Percentiles rank a stretch among this genome's conserved stretches.
These are phyloP conservation scores for Vinca minor DNA, from an alignment of 257 asterid genomes.

Conservation along the genomic window DNA sequence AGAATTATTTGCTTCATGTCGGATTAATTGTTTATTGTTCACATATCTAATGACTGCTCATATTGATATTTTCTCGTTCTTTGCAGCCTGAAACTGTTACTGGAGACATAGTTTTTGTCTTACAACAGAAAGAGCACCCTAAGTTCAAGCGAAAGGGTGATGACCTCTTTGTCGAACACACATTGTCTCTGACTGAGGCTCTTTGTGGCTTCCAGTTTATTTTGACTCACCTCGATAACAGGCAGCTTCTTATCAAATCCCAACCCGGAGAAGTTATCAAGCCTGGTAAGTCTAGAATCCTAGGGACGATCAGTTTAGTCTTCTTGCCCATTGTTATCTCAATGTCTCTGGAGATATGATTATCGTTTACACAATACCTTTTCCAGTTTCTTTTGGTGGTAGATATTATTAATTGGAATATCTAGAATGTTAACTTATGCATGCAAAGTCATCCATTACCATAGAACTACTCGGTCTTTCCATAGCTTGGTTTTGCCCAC, in stretches of 20 bases:
- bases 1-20: neutral
- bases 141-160: constrained; percentile 88
- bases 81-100: constrained; percentile 91
- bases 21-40: neutral
- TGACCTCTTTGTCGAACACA: constrained; percentile 73
- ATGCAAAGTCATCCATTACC: neutral
- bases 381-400: neutral
- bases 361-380: neutral
- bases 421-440: neutral
- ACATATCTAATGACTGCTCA: neutral
- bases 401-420: neutral
- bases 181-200: constrained; percentile 79
- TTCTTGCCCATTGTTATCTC: neutral
- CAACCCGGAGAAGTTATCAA: constrained; percentile 86
- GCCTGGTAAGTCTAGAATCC: constrained; percentile 44
- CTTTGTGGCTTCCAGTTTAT: constrained; percentile 87
- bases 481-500: neutral
- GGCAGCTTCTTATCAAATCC: constrained; percentile 83
- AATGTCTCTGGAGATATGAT: neutral
- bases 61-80: constrained; percentile 1
- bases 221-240: constrained; percentile 67
- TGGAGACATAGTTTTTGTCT: constrained; percentile 77
- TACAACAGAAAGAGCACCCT: constrained; percentile 87
- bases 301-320: neutral
- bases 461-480: neutral